These are phyloP conservation scores for Zarea fungicola DNA, from an alignment of 2,329 filamentous ascomycete genomes.

Conservation along the genomic window DNA sequence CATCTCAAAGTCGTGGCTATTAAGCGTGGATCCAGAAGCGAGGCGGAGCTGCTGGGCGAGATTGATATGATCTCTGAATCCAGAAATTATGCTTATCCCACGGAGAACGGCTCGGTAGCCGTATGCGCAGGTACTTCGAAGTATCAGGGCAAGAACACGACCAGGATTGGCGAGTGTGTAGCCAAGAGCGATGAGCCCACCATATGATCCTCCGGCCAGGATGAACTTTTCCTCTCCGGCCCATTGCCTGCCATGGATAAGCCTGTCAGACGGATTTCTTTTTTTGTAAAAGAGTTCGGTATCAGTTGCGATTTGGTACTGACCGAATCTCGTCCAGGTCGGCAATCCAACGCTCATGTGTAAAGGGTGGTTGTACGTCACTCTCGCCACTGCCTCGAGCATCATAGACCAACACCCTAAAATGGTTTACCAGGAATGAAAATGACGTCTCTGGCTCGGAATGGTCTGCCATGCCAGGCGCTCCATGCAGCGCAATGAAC, in stretches of 20 bases:
- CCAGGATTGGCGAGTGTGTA: too few species aligned
- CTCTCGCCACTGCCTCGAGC: constrained; percentile 21
- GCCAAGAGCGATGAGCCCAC: constrained; percentile 19
- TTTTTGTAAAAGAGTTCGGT: background rate
- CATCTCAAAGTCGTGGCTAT: constrained; percentile 17
- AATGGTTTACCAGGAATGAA: constrained; percentile 16
- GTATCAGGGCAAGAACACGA: constrained; percentile 18
- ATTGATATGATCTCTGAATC: constrained; percentile 17
- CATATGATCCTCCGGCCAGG: constrained; percentile 22
- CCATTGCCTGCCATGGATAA: too few species aligned
- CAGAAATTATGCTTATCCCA: constrained; percentile 14
- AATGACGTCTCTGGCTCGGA: constrained; percentile 18
- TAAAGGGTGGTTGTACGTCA: constrained; percentile 20
- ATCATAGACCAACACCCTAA: constrained; percentile 21
- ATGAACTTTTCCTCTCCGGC: constrained; percentile 17
- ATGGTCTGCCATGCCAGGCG: constrained; percentile 20
- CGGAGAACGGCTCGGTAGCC: constrained; percentile 15
- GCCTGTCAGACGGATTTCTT: too few species aligned
- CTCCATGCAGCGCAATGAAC: constrained; percentile 21
- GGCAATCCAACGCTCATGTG: constrained; percentile 20
- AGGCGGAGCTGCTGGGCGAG: constrained; percentile 17
- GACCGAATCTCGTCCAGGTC: constrained; percentile 23
- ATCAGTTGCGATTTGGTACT: too few species aligned
- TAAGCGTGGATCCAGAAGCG: constrained; percentile 16
- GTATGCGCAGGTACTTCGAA: constrained; percentile 20